A percentile compares a stretch with the other conserved stretches of the same genome.
Evolutionary conservation across 805 yeast species (phyloP).

Genomic region (Millerozyma acaciae): DNA sequence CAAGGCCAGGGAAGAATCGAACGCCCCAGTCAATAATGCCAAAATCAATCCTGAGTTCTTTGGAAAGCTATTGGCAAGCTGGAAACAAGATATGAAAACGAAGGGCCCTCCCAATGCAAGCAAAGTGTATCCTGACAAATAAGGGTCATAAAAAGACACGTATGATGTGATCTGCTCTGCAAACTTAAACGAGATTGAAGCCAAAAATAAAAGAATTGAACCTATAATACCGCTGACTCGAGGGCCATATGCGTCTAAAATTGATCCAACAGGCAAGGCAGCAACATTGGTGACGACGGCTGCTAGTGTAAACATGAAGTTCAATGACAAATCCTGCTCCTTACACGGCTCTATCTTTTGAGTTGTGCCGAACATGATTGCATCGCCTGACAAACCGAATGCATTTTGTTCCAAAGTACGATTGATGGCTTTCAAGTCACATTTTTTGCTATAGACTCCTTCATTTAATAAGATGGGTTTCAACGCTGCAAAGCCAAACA

Average conservation of each 20-base stretch:
- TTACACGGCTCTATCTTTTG: conserved; percentile 39
- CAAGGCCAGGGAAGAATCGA: conserved; percentile 88
- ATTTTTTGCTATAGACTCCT: conserved; percentile 67
- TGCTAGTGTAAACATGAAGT: conserved; percentile 78
- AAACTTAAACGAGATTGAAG: conserved; percentile 45
- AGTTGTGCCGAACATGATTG: background rate
- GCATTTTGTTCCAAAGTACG: background rate
- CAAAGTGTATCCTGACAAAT: conserved; percentile 66
- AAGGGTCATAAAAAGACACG: conserved; percentile 57
- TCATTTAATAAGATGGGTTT: conserved; percentile 77
- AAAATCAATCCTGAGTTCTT: conserved; percentile 73
- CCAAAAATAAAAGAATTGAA: conserved; percentile 52
- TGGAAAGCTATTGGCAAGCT: conserved; percentile 81
- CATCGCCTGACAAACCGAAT: background rate
- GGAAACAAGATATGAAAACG: conserved; percentile 86
- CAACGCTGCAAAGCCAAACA: conserved; percentile 93
- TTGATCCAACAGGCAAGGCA: conserved; percentile 77
- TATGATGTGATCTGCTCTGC: conserved; percentile 29
- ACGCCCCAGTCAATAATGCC: conserved; percentile 88
- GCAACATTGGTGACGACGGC: conserved; percentile 83
- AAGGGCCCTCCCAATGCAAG: conserved; percentile 93
- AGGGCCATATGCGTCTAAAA: conserved; percentile 80
- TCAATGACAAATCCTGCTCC: conserved; percentile 79
- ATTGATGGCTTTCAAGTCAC: conserved; percentile 28
- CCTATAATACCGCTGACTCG: conserved; percentile 75